Base-by-base conservation (phyloP, 116 monocot species). In the Iris pallida region DNA sequence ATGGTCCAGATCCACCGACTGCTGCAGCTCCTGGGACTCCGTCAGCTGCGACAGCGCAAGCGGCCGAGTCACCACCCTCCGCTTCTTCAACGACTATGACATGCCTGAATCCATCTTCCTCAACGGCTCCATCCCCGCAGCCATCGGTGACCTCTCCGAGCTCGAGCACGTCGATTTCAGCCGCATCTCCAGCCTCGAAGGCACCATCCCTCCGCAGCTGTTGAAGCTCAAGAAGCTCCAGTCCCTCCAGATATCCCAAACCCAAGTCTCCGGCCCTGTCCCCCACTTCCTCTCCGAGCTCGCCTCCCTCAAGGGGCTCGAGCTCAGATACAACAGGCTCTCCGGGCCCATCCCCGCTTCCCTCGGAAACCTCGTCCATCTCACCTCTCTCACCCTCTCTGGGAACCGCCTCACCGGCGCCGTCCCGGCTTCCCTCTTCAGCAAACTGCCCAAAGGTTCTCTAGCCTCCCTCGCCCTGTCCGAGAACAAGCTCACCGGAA, bases 401-500 rank as follows among this genome's bases (percentile, higher is more conserved):
- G 95, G 95, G 17, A 95, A 95, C 75, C 79, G 66, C 8, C 55
- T 95, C 55, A 67, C 70, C 47, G 95, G 95, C 0, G 63, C 61
- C 10, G 85, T 95, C 42, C 95, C 95, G 6, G 76, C 64, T 13
- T 79, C 86, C 16, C 30, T 95, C 42, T 82, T 80, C 64, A 55
- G n/a, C n/a, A n/a, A n/a, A 66, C 16, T 86, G 88, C 68, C 57
- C 65, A 42, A 78, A 75, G 60, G 30, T 61, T 20, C 11, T 47
- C 84, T 95, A n/a, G 58, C 75, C 55, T 58, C 86, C 4, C 86
- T 95, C 40, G 91, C 91, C 69, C 79, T 95, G 16, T 79, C 95
- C 19, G 91, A 91, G 53, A 91, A 91, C 14, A 82, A 80, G 64
- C 78, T 95, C 64, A 83, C 95, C 57, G 95, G 95, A 7, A 5